A percentile compares a stretch with the other conserved stretches of the same genome.
Evolutionary conservation across 1,284 basidiomycete genomes (phyloP).

Genomic region (Melampsora americana): DNA sequence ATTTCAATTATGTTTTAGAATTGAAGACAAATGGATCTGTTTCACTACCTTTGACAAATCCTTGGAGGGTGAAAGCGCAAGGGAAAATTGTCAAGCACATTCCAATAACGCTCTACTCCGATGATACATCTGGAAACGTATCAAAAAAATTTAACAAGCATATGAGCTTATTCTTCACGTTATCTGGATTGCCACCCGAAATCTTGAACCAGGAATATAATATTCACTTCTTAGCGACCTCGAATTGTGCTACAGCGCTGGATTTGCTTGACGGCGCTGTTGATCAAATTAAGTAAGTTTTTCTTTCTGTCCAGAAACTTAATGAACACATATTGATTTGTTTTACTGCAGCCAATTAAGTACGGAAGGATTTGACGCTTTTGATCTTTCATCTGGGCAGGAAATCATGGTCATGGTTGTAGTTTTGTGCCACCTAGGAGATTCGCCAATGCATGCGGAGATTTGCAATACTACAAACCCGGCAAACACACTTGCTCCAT

Average conservation of each 20-base stretch:
- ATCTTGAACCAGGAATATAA: conserved; percentile 7
- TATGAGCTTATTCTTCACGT: conserved; percentile 53
- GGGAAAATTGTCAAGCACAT: conserved; percentile 36
- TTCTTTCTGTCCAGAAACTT: too few relatives aligned
- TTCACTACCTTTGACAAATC: too few relatives aligned
- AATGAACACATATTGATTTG: too few relatives aligned
- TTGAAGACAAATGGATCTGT: too few relatives aligned
- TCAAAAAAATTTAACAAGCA: conserved; percentile 49
- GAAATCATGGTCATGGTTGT: neutral
- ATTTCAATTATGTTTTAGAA: too few relatives aligned
- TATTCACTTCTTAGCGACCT: conserved; percentile 6
- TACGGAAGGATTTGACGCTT: neutral
- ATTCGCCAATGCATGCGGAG: conserved; percentile 20
- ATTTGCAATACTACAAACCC: conserved; percentile 15
- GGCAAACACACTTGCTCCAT: neutral
- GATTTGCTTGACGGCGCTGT: neutral
- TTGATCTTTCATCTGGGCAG: neutral
- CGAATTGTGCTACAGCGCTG: neutral
- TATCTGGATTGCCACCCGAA: neutral
- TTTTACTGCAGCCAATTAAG: neutral
- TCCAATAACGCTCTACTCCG: conserved; percentile 57
- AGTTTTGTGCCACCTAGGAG: neutral
- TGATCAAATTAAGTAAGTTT: conserved; percentile 2
- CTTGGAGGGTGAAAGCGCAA: too few relatives aligned
- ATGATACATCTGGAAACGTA: too few relatives aligned